These are phyloP conservation scores for Camellia oleifera DNA, from an alignment of 179 eudicot species.

Conservation along the genomic window DNA sequence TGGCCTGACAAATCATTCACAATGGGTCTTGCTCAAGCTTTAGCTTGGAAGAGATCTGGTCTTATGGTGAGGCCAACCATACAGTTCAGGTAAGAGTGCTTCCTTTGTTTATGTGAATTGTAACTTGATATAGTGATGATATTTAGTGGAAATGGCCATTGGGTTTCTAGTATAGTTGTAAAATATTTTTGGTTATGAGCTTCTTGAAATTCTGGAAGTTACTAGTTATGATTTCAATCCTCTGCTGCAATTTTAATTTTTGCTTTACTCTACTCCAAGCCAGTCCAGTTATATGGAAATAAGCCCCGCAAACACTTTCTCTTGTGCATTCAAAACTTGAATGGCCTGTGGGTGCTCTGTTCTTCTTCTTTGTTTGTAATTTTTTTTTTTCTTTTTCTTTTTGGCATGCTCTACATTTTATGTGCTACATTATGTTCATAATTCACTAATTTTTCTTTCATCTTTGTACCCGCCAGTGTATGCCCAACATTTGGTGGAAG, in stretches of 20 bases:
- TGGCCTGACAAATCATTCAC: slow-evolving; percentile 8
- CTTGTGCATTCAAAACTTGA: not conserved
- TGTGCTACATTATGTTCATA: slow-evolving; percentile 1
- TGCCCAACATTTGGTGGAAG: slow-evolving; percentile 92
- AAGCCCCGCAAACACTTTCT: not conserved
- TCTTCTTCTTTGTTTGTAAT: not conserved
- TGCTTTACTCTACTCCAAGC: not conserved
- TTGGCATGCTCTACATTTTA: not conserved
- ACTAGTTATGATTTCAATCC: not conserved
- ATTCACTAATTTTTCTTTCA: not conserved
- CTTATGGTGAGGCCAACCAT: slow-evolving; percentile 82
- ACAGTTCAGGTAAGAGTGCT: slow-evolving; percentile 60
- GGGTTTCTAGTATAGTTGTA: not conserved
- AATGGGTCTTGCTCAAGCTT: too few species aligned
- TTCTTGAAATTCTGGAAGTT: not conserved
- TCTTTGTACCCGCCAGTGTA: slow-evolving; percentile 37
- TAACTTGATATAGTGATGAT: not conserved
- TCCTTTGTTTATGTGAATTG: not conserved
- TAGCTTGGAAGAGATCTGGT: slow-evolving; percentile 58
- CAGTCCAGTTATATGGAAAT: not conserved
- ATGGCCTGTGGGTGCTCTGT: not conserved
- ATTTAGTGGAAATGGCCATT: not conserved
- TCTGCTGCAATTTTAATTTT: not conserved
- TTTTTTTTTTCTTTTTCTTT: not conserved
- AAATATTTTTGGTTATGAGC: not conserved